A percentile compares a stretch with the other conserved stretches of the same genome.
Evolutionary conservation across 1,284 basidiomycete species (phyloP).

Genomic region (Cryptococcus amylolentus): DNA sequence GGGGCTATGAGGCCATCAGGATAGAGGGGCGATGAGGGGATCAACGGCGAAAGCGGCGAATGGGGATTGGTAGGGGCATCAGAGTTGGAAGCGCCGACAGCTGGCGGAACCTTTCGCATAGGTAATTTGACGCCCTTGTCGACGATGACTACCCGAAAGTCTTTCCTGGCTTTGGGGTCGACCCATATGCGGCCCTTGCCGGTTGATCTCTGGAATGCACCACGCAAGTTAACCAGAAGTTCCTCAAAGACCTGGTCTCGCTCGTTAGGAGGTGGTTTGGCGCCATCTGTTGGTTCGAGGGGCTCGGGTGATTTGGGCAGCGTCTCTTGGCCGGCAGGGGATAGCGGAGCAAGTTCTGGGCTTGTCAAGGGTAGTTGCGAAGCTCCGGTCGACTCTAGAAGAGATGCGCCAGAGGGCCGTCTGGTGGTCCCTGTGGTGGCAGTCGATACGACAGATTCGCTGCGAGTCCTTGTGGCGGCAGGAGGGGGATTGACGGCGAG

Average conservation of each 20-base stretch:
- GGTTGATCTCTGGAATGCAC: slow-evolving; percentile 61
- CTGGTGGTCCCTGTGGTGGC: slow-evolving; percentile 4
- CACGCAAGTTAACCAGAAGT: slow-evolving; percentile 57
- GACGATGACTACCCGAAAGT: slow-evolving; percentile 76
- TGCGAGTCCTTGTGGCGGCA: background rate
- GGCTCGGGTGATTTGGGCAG: background rate
- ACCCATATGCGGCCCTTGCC: slow-evolving; percentile 53
- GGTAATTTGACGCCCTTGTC: slow-evolving; percentile 80
- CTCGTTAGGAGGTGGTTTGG: slow-evolving; percentile 1
- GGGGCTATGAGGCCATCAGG: slow-evolving; percentile 95
- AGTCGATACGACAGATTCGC: slow-evolving; percentile 18
- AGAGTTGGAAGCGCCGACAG: slow-evolving; percentile 8
- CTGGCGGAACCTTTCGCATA: slow-evolving; percentile 68
- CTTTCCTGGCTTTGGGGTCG: slow-evolving; percentile 49
- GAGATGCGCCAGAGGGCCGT: slow-evolving; percentile 7
- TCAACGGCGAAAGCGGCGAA: slow-evolving; percentile 86
- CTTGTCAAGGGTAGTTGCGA: too few species aligned
- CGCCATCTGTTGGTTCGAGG: too few species aligned
- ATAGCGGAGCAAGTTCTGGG: background rate
- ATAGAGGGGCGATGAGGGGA: slow-evolving; percentile 78
- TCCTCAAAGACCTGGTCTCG: slow-evolving; percentile 52
- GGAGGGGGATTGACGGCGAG: slow-evolving; percentile 54
- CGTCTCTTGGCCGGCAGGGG: slow-evolving; percentile 1
- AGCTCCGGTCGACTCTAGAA: slow-evolving; percentile 5
- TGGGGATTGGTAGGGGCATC: slow-evolving; percentile 51